Base-by-base conservation (phyloP, 2,329 filamentous ascomycete genomes). In the Pseudogymnoascus sp. region DNA sequence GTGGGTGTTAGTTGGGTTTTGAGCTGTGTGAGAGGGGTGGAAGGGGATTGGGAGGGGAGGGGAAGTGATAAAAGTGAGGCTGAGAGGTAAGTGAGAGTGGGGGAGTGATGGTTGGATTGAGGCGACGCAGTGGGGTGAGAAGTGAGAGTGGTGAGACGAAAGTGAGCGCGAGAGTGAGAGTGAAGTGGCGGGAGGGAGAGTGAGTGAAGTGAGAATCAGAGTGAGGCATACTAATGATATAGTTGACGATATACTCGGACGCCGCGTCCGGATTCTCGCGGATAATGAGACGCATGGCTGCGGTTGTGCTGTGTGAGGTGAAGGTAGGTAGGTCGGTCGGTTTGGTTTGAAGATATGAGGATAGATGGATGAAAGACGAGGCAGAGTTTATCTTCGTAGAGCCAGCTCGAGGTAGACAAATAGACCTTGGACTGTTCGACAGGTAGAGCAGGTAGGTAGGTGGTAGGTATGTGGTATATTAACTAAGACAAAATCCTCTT, bases 251-350 rank as follows among this genome's bases (percentile, higher is more conserved):
- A 75, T 93, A 92, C 69, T 82, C 80, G 71, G 89, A 90, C 63
- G 88, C 88, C 66, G 82, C 78, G 62, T 81, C 75, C 69, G 88
- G 81, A 71, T 91, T 82, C 74, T 93, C 87, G 74, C 89, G 84
- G 73, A 95, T 89, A 76, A 95, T 93, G 72, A 95, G 84, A 78
- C 90, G 87, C 90, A 91, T 95, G 70, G 70, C 78, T 73, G 65
- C 19, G 40, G 40, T 44, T 44, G 40, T 23, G 40, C 4, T 44
- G 7, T 44, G 40, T 21, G 19, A 44, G 15, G 40, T 44, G 19
- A 13, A 42, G 40, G 10, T 38, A 42, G 40, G 40, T 21, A 42
- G 40, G 17, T 42, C 13, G 40, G 17, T 42, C 17, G 40, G 40
- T 21, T 21, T 21, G 40, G 19, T 42, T 42, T 4, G 40, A 42